Base-by-base conservation (phyloP, 2,329 filamentous ascomycete genomes). In the Aspergillus ibericus region DNA sequence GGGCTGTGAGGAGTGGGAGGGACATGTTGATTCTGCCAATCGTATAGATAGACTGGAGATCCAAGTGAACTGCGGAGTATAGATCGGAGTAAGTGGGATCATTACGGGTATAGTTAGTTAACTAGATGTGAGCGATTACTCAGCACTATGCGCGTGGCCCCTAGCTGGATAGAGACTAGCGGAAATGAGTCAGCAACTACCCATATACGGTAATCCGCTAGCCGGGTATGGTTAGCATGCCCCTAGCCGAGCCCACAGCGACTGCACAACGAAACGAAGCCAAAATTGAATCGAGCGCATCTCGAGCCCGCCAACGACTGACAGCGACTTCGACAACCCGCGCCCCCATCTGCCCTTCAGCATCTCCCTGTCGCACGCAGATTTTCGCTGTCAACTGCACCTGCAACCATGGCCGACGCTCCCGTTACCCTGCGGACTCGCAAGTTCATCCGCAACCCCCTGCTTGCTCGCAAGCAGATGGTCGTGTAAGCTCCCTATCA, bases 401-500 rank as follows among this genome's bases (percentile, higher is more conserved):
- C 44, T 82, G 83, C 83, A 84, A 96, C 82, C 81, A 96, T 97
- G 93, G 90, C 93, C 83, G 88, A 91, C 79, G 81, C 77, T 72
- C 77, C 88, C 78, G 88, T 92, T 79, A 92, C 89, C 76, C 83
- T 93, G 84, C 88, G 95, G 85, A 99, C 95, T 83, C 93, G 95
- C 91, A 98, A 98, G 87, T 99, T 99, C 91, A 96, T 98, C 85
- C 92, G 93, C 86, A 99, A 99, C 89, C 91, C 95, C 81, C 92
- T 99, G 78, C 89, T 99, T 80, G 92, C 90, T 81, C 91, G 93
- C 82, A 96, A 96, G 88, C 93, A 98, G 89, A 96, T 98, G 92
- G 93, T 97, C 83, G 91, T 97, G 93, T 97, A 92, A 88, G 90
- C 89, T 61, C 55, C 60, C 65, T 51, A 49, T 55, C 38, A 52